Evolutionary conservation across 2,329 filamentous ascomycete genomes (phyloP), one percentile per base, ranked within the genome.

Genomic region (Metarhizium album): DNA sequence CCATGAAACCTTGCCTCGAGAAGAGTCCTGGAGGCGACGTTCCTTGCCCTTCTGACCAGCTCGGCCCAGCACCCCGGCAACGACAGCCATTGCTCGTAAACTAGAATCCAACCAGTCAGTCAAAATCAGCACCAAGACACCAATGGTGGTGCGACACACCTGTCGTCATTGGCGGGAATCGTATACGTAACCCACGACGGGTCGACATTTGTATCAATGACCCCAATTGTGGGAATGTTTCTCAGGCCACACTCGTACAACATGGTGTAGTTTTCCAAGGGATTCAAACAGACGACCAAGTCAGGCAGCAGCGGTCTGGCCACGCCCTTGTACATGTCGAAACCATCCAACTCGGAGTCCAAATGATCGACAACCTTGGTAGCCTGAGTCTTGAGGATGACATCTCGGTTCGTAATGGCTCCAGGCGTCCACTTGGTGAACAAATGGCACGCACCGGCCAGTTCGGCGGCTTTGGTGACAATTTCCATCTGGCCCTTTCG

Each of bases 151-250:
- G 9, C 37, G 45, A 65, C 75, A 63, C 67, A 88, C 85, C 84
- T 90, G 75, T 98, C 93, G 64, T 98, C 93, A 67, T 98, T 98
- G 47, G 89, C 89, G 2, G 93, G 93, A 59, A 98, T 96, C 14
- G 87, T 87, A 65, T 98, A 98, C 3, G 93, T 97, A 47, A 97
- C 90, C 81, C 87, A 91, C 0, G 88, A 88, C 1, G 93, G 88
- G 68, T 97, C 87, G 2, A 83, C 84, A 67, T 98, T 87, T 1
- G 93, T 97, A 68, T 98, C 93, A 58, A 97, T 86, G 52, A 98
- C 77, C 45, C 91, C 93, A 61, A 98, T 93, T 0, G 93, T 97
- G 1, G 93, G 93, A 52, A 98, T 87, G 62, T 85, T 87, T 64
- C 88, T 85, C 52, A 90, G 66, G 0, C 86, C 87, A 66, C 93